Evolutionary conservation across 495 filamentous ascomycete species (phyloP).

Genomic region (Pseudevernia furfuracea): DNA sequence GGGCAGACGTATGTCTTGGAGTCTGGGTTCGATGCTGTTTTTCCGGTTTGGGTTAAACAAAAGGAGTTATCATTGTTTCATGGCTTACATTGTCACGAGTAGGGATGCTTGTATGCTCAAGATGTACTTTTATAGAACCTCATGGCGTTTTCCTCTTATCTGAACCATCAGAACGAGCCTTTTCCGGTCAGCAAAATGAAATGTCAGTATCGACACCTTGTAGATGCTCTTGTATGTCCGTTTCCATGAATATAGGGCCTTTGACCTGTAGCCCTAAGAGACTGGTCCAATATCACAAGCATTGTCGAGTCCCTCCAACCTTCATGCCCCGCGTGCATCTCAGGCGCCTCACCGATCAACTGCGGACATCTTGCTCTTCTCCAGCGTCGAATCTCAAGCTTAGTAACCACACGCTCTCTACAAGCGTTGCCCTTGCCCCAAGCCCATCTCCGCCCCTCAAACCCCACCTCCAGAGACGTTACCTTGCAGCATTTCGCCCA

Average conservation of each 20-base stretch:
- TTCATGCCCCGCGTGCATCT: neutral
- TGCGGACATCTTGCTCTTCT: neutral
- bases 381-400: neutral
- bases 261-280: neutral
- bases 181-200: neutral
- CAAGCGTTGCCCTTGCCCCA: neutral
- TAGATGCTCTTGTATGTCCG: neutral
- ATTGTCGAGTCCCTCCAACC: neutral
- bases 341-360: neutral
- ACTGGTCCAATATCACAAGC: neutral
- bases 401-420: neutral
- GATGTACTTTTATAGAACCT: neutral
- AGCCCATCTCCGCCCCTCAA: neutral
- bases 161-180: neutral
- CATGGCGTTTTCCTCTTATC: neutral
- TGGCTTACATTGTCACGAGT: neutral
- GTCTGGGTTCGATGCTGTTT: neutral
- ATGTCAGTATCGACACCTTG: neutral
- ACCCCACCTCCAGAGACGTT: constrained; percentile 5
- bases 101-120: neutral
- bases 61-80: neutral
- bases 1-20: neutral
- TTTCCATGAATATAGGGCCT: neutral
- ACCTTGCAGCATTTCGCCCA: constrained; percentile 32
- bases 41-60: neutral